Evolutionary conservation across 2,329 filamentous ascomycete species (phyloP), one percentile per base, ranked within the genome.

Genomic region (Colletotrichum ledebouriae): DNA sequence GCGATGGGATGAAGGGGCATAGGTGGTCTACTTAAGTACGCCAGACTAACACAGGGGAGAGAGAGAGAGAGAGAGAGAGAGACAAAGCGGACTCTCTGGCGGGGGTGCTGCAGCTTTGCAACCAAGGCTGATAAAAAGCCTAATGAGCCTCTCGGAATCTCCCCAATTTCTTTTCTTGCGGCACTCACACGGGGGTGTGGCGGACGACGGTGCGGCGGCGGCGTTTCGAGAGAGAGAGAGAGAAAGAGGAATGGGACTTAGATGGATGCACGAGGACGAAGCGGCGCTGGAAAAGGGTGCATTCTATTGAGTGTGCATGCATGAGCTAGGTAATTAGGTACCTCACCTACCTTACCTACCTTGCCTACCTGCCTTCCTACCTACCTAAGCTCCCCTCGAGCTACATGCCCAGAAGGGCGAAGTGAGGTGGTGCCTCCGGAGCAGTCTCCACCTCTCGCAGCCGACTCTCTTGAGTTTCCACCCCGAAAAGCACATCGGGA

Each of bases 111-210:
- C 22, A 44, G 55, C 29, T 29, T 29, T 50, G 47, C 29, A n/a
- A 25, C 25, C 25, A 5, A 25, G 25, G 5, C 25, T 25, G 25
- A 25, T 29, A 17, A 53, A 37, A 34, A 55, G 52, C 25, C 25
- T 29, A 55, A 55, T 39, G 34, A 55, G 52, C 17, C 50, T 55
- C 34, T 55, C 52, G 34, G 52, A 22, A 22, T 39, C 11, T 39
- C 52, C 52, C 52, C 52, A 55, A 55, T 22, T 41, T 17, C 29
- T 33, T 17, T 53, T 25, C 29, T 12, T 41, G n/a, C 33, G 34
- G 22, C 39, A 42, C 22, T 4, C 10, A n/a, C 10, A n/a, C n/a
- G 52, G 52, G 29, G 20, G 52, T 34, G 34, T 39, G 50, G 50
- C 50, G 50, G 25, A 11, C 13, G 25, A n/a, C 33, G 33, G 50